These are phyloP conservation scores for Lecanicillium sp. DNA, from an alignment of 2,329 filamentous ascomycete genomes.

Conservation along the genomic window DNA sequence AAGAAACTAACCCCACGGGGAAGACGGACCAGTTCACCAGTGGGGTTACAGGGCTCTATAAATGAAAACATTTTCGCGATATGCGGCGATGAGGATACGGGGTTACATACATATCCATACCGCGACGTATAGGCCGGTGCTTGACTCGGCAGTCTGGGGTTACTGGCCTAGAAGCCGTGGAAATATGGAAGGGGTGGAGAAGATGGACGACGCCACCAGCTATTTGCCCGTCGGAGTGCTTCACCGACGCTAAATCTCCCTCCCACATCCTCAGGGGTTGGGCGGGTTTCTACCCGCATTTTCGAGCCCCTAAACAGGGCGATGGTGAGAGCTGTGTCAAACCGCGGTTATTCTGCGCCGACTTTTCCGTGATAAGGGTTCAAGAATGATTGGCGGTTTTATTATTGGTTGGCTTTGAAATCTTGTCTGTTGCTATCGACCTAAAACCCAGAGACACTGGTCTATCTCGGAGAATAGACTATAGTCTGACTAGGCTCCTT, in stretches of 20 bases:
- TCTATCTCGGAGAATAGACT: no score
- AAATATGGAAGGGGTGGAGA: background rate
- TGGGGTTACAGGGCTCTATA: background rate
- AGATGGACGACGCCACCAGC: background rate
- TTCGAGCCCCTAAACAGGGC: background rate
- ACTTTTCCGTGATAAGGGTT: no score
- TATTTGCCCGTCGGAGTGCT: constrained; percentile 5
- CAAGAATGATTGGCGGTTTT: no score
- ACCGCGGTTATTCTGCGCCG: no score
- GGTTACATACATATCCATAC: no score
- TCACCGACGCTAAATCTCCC: constrained; percentile 7
- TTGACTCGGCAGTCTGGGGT: background rate
- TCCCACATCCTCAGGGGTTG: background rate
- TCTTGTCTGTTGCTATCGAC: no score
- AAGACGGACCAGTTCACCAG: background rate
- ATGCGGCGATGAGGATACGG: background rate
- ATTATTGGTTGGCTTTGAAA: no score
- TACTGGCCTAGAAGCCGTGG: no score
- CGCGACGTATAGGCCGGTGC: background rate
- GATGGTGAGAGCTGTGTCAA: no score
- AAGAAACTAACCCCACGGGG: background rate
- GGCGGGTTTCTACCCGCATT: no score
- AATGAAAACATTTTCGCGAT: constrained; percentile 1
- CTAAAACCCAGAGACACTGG: no score
- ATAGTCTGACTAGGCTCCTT: no score